Evolutionary conservation across 768 basidiomycete genomes (phyloP), one percentile per base, ranked within the genome.

Genomic region (Termitomyces sp.): DNA sequence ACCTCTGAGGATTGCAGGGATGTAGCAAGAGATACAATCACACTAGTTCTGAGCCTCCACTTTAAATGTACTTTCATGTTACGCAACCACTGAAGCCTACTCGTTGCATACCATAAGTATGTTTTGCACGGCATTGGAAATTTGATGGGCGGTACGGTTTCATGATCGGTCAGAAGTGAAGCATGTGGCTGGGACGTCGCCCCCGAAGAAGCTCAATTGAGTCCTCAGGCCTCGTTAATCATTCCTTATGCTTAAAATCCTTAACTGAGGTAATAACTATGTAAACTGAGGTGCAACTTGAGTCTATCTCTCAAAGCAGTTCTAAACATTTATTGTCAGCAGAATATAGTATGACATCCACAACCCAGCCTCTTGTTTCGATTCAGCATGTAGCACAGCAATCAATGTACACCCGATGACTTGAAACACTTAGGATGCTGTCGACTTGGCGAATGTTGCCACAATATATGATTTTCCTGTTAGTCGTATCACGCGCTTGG

Each of bases 381-480:
- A 53, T 20, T 14, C 20, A 64, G 40, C 63, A 68, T 9, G 44
- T 56, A 41, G 47, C n/a, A 40, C 40, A 18, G 30, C 38, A 23
- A 41, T 41, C 2, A 7, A 8, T 41, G 23, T 33, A 59, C 13
- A 8, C 4, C 40, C n/a, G 38, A 43, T 32, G 5, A 32, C 32
- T 32, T 32, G 32, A 32, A 32, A 32, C 32, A 32, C 6, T 32
- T 7, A 32, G 32, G 32, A 32, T 7, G 32, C 32, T 32, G 32
- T 32, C 32, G 32, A 32, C 30, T 30, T 30, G 6, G 6, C 30
- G 30, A 30, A 67, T 36, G 50, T 61, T 67, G 2, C 65, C 68
- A 20, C 61, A 58, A 14, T 68, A 63, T 50, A 71, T 64, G 23
- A 61, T 69, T n/a, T 56, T 54, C 4, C 68, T 70, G 43, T 69